Conservation (phyloP, 2,329 filamentous ascomycete species). For the Pyrenophora teres region DNA sequence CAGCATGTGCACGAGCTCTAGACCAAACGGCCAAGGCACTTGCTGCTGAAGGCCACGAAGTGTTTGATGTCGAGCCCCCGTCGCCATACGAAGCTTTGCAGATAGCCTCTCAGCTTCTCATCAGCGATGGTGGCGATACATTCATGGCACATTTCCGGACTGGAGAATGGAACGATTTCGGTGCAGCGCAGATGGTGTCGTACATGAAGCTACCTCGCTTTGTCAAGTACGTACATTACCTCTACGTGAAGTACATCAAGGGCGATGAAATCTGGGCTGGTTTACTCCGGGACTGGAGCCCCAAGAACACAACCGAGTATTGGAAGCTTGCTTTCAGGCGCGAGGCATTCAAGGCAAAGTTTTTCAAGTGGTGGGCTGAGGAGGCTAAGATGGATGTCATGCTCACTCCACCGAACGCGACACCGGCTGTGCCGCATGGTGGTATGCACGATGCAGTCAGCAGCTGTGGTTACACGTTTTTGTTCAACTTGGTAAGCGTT, state of each 20-base stretch:
- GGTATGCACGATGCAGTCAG: slow-evolving; percentile 85
- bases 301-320: slow-evolving; percentile 75
- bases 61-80: slow-evolving; percentile 69
- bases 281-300: slow-evolving; percentile 72
- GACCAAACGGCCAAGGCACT: slow-evolving; percentile 73
- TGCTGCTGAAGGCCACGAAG: slow-evolving; percentile 72
- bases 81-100: slow-evolving; percentile 73
- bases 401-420: slow-evolving; percentile 84
- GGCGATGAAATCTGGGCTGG: slow-evolving; percentile 78
- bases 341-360: slow-evolving; percentile 75
- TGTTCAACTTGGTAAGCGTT: slow-evolving; percentile 80
- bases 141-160: slow-evolving; percentile 76
- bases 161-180: slow-evolving; percentile 79
- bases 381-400: slow-evolving; percentile 73
- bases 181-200: slow-evolving; percentile 73
- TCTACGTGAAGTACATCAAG: slow-evolving; percentile 84
- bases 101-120: slow-evolving; percentile 79
- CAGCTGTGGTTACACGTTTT: slow-evolving; percentile 89
- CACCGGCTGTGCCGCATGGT: slow-evolving; percentile 82
- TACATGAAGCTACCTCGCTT: slow-evolving; percentile 75
- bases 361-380: slow-evolving; percentile 84
- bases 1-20: slow-evolving; percentile 79
- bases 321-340: slow-evolving; percentile 80
- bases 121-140: slow-evolving; percentile 80
- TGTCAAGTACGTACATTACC: slow-evolving; percentile 82